Percentiles rank a stretch among this genome's conserved stretches.
Conservation (phyloP, 352 stramenopile genomes). For the Globisporangium rhizosaccharum region DNA sequence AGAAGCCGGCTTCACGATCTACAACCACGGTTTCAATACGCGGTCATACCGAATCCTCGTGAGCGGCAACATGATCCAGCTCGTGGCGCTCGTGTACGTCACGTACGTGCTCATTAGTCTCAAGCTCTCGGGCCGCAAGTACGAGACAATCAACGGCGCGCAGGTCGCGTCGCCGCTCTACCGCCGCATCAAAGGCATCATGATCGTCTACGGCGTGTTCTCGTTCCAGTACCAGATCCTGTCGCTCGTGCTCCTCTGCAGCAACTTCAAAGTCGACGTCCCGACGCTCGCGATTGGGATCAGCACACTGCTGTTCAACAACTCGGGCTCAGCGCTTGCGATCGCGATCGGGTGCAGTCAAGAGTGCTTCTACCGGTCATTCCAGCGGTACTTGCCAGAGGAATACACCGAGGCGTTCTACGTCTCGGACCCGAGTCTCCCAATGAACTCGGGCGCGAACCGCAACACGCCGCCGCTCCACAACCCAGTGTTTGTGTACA, state of each 20-base stretch:
- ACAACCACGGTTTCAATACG: conserved; percentile 31
- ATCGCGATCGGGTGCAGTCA: conserved; percentile 46
- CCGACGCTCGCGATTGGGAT: conserved; percentile 27
- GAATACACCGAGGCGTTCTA: conserved; percentile 43
- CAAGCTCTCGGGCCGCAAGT: conserved; percentile 41
- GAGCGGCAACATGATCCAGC: conserved; percentile 38
- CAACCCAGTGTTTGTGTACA: conserved; percentile 63
- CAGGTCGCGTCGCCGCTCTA: conserved; percentile 52
- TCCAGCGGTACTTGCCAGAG: conserved; percentile 32
- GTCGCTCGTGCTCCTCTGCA: conserved; percentile 37
- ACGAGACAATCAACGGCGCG: conserved; percentile 37
- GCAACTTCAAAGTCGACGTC: conserved; percentile 24
- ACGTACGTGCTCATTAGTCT: conserved; percentile 31
- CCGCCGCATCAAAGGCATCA: conserved; percentile 51
- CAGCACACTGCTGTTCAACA: conserved; percentile 40
- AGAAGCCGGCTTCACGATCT: conserved; percentile 30
- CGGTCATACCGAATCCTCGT: conserved; percentile 32
- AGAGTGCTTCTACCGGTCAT: conserved; percentile 35
- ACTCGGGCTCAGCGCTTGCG: conserved; percentile 32
- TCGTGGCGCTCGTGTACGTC: conserved; percentile 33
- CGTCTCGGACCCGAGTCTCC: conserved; percentile 31
- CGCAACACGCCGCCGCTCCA: conserved; percentile 18
- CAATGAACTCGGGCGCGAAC: conserved; percentile 13
- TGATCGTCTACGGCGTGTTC: conserved; percentile 46
- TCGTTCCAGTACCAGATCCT: conserved; percentile 44